Percentiles rank a stretch among this genome's conserved stretches.
These are phyloP conservation scores for Madurella fahalii DNA, from an alignment of 2,329 filamentous ascomycete species.

Conservation along the genomic window DNA sequence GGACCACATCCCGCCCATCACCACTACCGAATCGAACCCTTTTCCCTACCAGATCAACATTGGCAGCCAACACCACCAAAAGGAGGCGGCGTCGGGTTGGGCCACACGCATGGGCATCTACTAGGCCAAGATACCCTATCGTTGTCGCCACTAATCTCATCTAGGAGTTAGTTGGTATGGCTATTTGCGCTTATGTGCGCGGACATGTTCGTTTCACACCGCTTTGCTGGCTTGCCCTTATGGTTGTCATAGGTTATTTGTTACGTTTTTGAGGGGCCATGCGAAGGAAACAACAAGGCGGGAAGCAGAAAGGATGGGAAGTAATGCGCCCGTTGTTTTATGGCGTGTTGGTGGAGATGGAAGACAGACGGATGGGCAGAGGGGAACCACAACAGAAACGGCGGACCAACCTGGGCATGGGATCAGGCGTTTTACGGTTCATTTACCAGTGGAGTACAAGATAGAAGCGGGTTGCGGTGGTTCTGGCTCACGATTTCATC, in stretches of 20 bases:
- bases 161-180: neutral
- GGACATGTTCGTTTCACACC: too few species aligned
- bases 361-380: neutral
- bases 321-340: too few species aligned
- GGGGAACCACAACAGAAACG: too few species aligned
- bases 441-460: neutral
- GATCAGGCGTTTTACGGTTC: conserved; percentile 1
- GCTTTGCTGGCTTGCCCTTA: too few species aligned
- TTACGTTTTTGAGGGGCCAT: too few species aligned
- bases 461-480: neutral
- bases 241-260: too few species aligned
- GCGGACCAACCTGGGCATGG: neutral
- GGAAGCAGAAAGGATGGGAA: too few species aligned
- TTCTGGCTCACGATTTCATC: neutral
- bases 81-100: conserved; percentile 51
- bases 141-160: neutral
- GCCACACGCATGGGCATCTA: conserved; percentile 74
- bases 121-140: conserved; percentile 31
- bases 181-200: too few species aligned
- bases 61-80: conserved; percentile 46
- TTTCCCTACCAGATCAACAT: conserved; percentile 93
- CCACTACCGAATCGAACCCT: conserved; percentile 83
- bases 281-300: too few species aligned
- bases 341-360: neutral
- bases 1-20: conserved; percentile 95